Conservation (phyloP, 148 eudicot genomes). For the Chenopodium album region DNA sequence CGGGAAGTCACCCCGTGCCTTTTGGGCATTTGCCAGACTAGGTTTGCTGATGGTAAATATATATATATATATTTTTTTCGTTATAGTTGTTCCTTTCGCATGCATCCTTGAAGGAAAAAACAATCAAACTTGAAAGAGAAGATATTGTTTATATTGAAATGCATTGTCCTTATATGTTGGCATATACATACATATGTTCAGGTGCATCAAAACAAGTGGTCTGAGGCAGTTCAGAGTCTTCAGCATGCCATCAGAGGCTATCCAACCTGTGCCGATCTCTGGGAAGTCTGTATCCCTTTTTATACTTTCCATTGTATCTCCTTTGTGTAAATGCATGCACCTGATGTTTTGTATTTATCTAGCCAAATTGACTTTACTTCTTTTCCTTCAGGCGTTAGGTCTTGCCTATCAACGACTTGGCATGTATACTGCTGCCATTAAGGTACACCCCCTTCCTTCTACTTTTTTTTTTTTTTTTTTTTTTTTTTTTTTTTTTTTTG, state of each 20-base stretch:
- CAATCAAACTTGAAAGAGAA: no score
- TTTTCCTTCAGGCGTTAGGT: slow-evolving; percentile 64
- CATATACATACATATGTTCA: slow-evolving; percentile 16
- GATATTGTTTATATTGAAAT: not conserved
- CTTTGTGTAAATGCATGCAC: not conserved
- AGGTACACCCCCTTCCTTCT: slow-evolving; percentile 42
- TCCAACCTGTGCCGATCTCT: slow-evolving; percentile 79
- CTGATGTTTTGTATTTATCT: not conserved
- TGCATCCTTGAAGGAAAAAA: not conserved
- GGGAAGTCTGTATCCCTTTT: slow-evolving; percentile 71
- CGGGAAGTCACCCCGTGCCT: slow-evolving; percentile 83
- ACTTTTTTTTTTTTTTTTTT: not conserved
- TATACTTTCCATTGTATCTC: not conserved
- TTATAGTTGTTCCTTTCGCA: not conserved
- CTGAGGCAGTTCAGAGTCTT: slow-evolving; percentile 85
- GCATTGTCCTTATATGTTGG: not conserved
- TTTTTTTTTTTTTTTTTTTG: not conserved
- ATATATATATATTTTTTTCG: not conserved
- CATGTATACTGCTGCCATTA: slow-evolving; percentile 94
- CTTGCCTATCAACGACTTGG: slow-evolving; percentile 85
- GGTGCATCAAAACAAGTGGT: slow-evolving; percentile 83
- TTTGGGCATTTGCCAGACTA: slow-evolving; percentile 85
- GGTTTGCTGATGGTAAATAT: slow-evolving; percentile 74
- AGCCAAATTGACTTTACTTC: slow-evolving; percentile 3
- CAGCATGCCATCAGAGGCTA: slow-evolving; percentile 92